Evolutionary conservation across 768 basidiomycete species (phyloP).

Genomic region (Fibroporia radiculosa): DNA sequence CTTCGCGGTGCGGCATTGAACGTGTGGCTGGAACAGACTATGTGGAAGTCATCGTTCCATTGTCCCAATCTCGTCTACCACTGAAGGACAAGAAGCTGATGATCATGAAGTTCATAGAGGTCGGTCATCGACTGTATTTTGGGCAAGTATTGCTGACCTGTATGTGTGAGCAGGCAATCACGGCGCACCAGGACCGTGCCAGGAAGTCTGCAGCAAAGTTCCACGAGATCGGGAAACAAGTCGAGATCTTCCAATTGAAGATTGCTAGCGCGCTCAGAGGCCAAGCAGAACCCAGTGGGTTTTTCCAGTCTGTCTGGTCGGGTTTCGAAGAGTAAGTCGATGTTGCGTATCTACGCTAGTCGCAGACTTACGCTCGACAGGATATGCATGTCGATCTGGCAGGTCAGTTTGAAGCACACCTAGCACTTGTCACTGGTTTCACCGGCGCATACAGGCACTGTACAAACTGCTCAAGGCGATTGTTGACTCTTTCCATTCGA

Average conservation of each 20-base stretch:
- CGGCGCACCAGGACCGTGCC: slow-evolving; percentile 19
- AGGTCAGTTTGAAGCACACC: slow-evolving; percentile 9
- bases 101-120: slow-evolving; percentile 23
- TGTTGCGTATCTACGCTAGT: background rate
- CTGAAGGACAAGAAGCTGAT: slow-evolving; percentile 19
- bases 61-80: slow-evolving; percentile 14
- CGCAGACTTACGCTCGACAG: slow-evolving; percentile 3
- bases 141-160: background rate
- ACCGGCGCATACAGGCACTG: slow-evolving; percentile 12
- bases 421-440: background rate
- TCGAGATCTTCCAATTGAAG: slow-evolving; percentile 22
- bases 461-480: slow-evolving; percentile 14
- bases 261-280: slow-evolving; percentile 18
- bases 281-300: slow-evolving; percentile 18
- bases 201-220: slow-evolving; percentile 14
- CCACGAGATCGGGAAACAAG: slow-evolving; percentile 17
- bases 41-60: slow-evolving; percentile 18
- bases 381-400: slow-evolving; percentile 20
- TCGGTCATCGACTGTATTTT: background rate
- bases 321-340: slow-evolving; percentile 18
- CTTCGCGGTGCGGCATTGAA: background rate
- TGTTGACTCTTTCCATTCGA: slow-evolving; percentile 15
- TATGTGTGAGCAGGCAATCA: slow-evolving; percentile 12
- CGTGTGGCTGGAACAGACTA: slow-evolving; percentile 11
- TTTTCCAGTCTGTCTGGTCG: slow-evolving; percentile 16